phyloP scores from a whole-genome alignment of 2,329 filamentous ascomycete genomes.

The Aspergillus fructus region DNA sequence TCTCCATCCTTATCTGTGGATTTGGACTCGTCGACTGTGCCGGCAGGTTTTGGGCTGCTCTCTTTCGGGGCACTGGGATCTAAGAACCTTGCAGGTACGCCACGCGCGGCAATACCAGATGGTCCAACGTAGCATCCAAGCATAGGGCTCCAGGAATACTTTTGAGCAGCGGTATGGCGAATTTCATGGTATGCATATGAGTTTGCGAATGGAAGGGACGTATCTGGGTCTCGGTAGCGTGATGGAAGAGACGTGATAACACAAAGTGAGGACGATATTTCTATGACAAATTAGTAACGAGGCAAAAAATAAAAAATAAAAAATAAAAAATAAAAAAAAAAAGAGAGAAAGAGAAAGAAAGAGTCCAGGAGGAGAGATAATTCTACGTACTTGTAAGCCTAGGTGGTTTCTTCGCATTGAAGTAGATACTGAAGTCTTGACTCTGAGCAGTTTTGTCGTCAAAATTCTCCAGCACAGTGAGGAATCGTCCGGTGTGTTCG shows the following conservation, averaged over 20 bases:
- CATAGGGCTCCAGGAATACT: conserved; percentile 79
- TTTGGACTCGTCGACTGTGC: conserved; percentile 1
- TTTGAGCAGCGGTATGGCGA: conserved; percentile 68
- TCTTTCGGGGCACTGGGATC: conserved; percentile 19
- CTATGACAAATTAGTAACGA: conserved; percentile 25
- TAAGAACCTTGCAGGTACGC: conserved; percentile 76
- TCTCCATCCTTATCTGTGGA: conserved; percentile 7
- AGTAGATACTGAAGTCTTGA: conserved; percentile 56
- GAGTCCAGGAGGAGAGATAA: not conserved
- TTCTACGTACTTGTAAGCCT: conserved; percentile 48
- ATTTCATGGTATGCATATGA: conserved; percentile 76
- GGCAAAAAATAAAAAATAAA: not conserved
- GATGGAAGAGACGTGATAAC: conserved; percentile 81
- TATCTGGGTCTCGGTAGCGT: conserved; percentile 80
- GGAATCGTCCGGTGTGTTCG: conserved; percentile 55
- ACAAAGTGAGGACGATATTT: conserved; percentile 59
- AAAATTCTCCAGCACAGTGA: conserved; percentile 60
- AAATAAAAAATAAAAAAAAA: not conserved
- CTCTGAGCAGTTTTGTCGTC: conserved; percentile 56
- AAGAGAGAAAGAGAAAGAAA: not conserved
- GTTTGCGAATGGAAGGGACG: conserved; percentile 78
- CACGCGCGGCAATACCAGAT: conserved; percentile 59
- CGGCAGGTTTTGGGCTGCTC: conserved; percentile 10
- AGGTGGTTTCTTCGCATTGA: conserved; percentile 51
- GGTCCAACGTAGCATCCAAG: conserved; percentile 81